Conservation (phyloP, 257 asterid genomes). For the Penstemon barbatus region DNA sequence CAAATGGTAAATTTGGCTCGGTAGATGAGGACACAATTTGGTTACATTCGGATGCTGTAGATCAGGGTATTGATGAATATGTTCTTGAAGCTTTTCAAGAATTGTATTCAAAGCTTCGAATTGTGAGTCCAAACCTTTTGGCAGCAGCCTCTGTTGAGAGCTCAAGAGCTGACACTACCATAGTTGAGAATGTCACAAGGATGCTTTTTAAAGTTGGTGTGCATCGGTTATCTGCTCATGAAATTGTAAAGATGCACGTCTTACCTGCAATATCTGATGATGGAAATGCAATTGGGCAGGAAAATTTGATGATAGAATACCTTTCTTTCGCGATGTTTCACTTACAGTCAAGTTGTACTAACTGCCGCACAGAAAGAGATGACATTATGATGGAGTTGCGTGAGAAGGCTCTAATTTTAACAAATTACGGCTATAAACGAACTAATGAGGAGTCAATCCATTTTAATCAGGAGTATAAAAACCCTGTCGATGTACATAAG, state of each 20-base stretch:
- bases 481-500: conserved; percentile 57
- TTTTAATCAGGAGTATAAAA: conserved; percentile 63
- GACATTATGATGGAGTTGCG: conserved; percentile 55
- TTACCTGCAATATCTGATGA: conserved; percentile 66
- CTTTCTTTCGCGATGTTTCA: conserved; percentile 85
- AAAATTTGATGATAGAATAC: conserved; percentile 75
- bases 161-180: conserved; percentile 44
- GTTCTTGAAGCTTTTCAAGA: conserved; percentile 61
- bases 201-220: conserved; percentile 86
- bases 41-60: conserved; percentile 61
- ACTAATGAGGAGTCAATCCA: conserved; percentile 69
- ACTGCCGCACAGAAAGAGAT: conserved; percentile 62
- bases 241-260: conserved; percentile 74
- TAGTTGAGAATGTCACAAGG: conserved; percentile 56
- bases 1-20: conserved; percentile 71
- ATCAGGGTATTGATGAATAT: conserved; percentile 50
- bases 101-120: conserved; percentile 64
- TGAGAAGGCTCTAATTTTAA: conserved; percentile 59
- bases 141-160: conserved; percentile 47
- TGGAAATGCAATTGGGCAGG: conserved; percentile 40
- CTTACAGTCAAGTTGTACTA: conserved; percentile 68
- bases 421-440: conserved; percentile 75
- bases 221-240: conserved; percentile 86
- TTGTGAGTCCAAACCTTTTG: conserved; percentile 70
- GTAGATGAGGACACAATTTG: conserved; percentile 71